Evolutionary conservation across 108 stramenopile genomes (phyloP).

Genomic region (Skeletonema menzelii): DNA sequence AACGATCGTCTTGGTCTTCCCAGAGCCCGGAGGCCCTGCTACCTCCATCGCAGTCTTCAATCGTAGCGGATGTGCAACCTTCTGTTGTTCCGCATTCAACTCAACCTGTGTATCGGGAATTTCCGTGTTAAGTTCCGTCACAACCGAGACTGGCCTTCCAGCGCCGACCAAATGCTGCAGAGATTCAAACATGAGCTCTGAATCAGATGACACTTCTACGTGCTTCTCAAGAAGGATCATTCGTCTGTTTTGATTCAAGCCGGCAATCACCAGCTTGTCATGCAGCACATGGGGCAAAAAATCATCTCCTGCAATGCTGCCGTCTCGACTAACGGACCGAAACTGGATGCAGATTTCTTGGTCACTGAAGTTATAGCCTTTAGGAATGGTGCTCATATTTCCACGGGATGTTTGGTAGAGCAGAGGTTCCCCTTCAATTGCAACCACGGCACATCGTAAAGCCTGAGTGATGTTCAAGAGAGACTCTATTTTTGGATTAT

Average conservation of each 20-base stretch:
- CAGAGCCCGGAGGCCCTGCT: slow-evolving; percentile 56
- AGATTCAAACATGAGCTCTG: slow-evolving; percentile 36
- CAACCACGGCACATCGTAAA: slow-evolving; percentile 44
- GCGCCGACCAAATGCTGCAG: slow-evolving; percentile 41
- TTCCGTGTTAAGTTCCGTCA: slow-evolving; percentile 22
- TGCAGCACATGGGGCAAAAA: background rate
- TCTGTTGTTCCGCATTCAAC: slow-evolving; percentile 44
- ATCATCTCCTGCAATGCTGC: slow-evolving; percentile 1
- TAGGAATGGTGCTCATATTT: background rate
- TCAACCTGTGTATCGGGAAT: slow-evolving; percentile 23
- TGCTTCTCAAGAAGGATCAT: slow-evolving; percentile 42
- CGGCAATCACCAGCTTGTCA: slow-evolving; percentile 20
- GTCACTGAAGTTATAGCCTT: slow-evolving; percentile 5
- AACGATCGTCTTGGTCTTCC: slow-evolving; percentile 55
- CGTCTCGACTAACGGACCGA: slow-evolving; percentile 4
- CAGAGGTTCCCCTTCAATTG: slow-evolving; percentile 21
- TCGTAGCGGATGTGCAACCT: slow-evolving; percentile 46
- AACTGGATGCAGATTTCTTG: slow-evolving; percentile 21
- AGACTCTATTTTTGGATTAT: slow-evolving; percentile 25
- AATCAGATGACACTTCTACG: slow-evolving; percentile 7
- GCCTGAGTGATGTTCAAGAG: slow-evolving; percentile 33
- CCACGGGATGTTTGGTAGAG: slow-evolving; percentile 45
- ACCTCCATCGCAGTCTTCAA: slow-evolving; percentile 58
- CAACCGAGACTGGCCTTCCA: slow-evolving; percentile 16
- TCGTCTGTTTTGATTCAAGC: slow-evolving; percentile 46